phyloP scores from a whole-genome alignment of 306 rosid genomes.

The Cucumis hystrix region DNA sequence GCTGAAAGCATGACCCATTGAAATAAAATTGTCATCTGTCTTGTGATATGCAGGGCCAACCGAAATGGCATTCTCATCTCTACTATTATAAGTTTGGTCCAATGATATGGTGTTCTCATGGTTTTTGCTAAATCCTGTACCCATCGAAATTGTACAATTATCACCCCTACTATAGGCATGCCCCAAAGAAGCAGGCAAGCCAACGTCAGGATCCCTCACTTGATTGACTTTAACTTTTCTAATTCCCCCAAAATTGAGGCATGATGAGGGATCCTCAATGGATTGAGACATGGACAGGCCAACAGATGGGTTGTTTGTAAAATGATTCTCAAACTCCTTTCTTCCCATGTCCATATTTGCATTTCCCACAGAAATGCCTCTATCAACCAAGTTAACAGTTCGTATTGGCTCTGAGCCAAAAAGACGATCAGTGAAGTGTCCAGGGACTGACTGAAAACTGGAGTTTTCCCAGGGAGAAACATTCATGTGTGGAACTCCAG shows the following conservation, averaged over 20 bases:
- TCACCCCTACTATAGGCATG: slow-evolving; percentile 39
- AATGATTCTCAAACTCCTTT: slow-evolving; percentile 50
- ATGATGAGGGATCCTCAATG: slow-evolving; percentile 49
- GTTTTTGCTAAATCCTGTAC: slow-evolving; percentile 34
- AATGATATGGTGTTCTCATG: slow-evolving; percentile 34
- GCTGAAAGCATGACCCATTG: slow-evolving; percentile 45
- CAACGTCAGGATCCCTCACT: slow-evolving; percentile 65
- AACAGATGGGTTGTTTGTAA: slow-evolving; percentile 43
- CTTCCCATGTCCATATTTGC: slow-evolving; percentile 50
- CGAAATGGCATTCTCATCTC: slow-evolving; percentile 27
- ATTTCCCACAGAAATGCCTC: slow-evolving; percentile 41
- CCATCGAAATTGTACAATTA: slow-evolving; percentile 32
- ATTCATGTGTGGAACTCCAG: slow-evolving; percentile 46
- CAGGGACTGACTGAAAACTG: slow-evolving; percentile 67
- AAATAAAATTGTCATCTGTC: slow-evolving; percentile 38
- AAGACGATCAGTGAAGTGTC: slow-evolving; percentile 54
- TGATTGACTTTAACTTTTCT: slow-evolving; percentile 92
- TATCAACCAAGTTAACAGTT: slow-evolving; percentile 50
- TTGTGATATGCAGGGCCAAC: slow-evolving; percentile 41
- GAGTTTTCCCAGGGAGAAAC: slow-evolving; percentile 62
- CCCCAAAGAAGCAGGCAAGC: slow-evolving; percentile 42
- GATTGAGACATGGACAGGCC: slow-evolving; percentile 64
- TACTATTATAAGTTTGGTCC: slow-evolving; percentile 37
- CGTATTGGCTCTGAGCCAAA: slow-evolving; percentile 58
- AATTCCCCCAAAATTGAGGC: slow-evolving; percentile 61